phyloP scores from a whole-genome alignment of 1,284 basidiomycete genomes.

The Vanrija pseudolonga region DNA sequence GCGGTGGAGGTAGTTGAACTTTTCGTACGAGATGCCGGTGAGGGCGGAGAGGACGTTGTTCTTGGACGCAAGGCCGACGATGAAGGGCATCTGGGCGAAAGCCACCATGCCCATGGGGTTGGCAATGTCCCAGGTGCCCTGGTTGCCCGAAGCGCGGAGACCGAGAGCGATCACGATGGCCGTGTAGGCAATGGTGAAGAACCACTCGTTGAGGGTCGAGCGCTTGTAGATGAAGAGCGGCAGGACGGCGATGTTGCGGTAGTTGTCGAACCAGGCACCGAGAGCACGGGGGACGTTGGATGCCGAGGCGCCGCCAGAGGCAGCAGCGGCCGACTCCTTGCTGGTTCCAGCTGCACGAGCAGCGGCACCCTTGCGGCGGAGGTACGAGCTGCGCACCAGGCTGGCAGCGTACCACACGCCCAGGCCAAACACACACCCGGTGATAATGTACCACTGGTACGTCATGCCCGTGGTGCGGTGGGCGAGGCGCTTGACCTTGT shows the following conservation, averaged over 20 bases:
- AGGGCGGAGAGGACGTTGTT: conserved; percentile 62
- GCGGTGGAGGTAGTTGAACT: conserved; percentile 48
- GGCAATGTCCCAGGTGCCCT: neutral
- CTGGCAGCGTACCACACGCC: neutral
- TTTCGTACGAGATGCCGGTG: conserved; percentile 62
- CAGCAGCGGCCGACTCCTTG: neutral
- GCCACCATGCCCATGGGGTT: conserved; percentile 18
- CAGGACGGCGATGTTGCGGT: neutral
- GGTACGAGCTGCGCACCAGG: neutral
- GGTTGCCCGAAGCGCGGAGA: neutral
- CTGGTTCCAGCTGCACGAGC: neutral
- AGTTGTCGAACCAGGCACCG: neutral
- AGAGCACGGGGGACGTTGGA: too few relatives aligned
- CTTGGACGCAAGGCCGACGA: conserved; percentile 61
- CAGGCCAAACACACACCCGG: conserved; percentile 1
- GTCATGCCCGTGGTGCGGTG: neutral
- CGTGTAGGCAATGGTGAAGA: conserved; percentile 1
- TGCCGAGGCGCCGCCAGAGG: neutral
- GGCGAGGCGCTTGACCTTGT: neutral
- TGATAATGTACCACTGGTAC: conserved; percentile 9
- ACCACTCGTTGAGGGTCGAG: neutral
- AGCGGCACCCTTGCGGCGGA: neutral
- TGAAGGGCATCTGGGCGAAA: conserved; percentile 59
- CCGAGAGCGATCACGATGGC: conserved; percentile 3
- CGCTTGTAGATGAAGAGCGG: neutral